Evolutionary conservation across 2,329 filamentous ascomycete species (phyloP).

Genomic region (Microdochium nivale): DNA sequence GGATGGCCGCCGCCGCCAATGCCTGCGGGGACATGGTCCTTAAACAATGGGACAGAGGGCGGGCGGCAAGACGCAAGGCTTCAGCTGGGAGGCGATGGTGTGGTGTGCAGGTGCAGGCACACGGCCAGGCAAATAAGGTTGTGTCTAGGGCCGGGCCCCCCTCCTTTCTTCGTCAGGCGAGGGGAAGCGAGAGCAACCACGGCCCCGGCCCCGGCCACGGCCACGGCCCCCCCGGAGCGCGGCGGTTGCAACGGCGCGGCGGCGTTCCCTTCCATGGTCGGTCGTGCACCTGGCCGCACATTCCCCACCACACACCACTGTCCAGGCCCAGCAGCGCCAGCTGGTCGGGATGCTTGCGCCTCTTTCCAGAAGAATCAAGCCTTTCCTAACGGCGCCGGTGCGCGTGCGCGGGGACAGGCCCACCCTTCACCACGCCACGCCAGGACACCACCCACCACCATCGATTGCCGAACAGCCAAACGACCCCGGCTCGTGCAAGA

Average conservation of each 20-base stretch:
- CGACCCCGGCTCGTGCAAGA: background rate
- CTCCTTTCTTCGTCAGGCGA: background rate
- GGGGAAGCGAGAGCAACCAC: no score
- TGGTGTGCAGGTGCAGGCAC: constrained; percentile 8
- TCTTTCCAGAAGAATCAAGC: no score
- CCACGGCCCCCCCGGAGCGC: background rate
- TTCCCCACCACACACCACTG: background rate
- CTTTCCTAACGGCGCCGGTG: no score
- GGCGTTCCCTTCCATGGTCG: background rate
- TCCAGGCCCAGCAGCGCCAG: background rate
- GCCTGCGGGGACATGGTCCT: no score
- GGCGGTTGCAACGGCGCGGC: background rate
- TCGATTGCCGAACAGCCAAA: background rate
- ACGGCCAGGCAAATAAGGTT: background rate
- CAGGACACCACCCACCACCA: background rate
- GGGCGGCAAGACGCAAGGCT: no score
- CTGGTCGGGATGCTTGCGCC: background rate
- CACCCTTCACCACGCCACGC: background rate
- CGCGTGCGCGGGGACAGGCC: background rate
- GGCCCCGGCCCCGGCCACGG: background rate
- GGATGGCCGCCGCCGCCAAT: no score
- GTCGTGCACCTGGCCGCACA: background rate
- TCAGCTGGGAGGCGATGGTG: no score
- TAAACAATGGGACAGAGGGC: background rate
- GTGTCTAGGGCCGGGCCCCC: background rate